A percentile compares a stretch with the other conserved stretches of the same genome.
These are phyloP conservation scores for Anisodus acutangulus DNA, from an alignment of 257 asterid genomes.

Conservation along the genomic window DNA sequence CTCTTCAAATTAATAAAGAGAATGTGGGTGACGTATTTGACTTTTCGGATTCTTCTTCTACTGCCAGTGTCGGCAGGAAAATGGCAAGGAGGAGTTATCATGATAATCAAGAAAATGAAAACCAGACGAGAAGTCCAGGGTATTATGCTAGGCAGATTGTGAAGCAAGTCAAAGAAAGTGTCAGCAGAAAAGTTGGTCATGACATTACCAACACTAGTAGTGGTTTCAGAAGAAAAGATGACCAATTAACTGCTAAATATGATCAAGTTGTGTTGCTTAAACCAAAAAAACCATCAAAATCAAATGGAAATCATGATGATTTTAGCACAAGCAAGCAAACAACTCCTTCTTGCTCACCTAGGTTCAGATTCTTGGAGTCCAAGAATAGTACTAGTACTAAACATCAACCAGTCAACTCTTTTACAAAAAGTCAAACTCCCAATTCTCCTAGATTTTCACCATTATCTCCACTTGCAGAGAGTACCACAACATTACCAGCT, in stretches of 20 bases:
- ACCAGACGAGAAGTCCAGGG: slow-evolving; percentile 43
- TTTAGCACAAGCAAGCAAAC: slow-evolving; percentile 35
- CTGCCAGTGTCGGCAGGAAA: slow-evolving; percentile 20
- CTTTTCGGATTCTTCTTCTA: slow-evolving; percentile 34
- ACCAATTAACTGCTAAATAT: slow-evolving; percentile 47
- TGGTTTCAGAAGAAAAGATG: slow-evolving; percentile 30
- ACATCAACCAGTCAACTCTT: slow-evolving; percentile 31
- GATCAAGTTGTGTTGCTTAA: slow-evolving; percentile 57
- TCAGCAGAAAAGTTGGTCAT: slow-evolving; percentile 59
- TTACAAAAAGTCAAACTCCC: slow-evolving; percentile 40
- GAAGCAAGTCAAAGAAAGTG: slow-evolving; percentile 67
- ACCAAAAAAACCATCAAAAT: slow-evolving; percentile 39
- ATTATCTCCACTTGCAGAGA: slow-evolving; percentile 26
- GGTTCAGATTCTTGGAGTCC: slow-evolving; percentile 47
- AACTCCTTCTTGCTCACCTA: slow-evolving; percentile 55
- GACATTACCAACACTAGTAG: slow-evolving; percentile 62
- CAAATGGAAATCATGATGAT: slow-evolving; percentile 27
- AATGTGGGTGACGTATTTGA: slow-evolving; percentile 37
- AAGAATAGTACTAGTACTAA: slow-evolving; percentile 25
- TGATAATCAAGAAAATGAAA: slow-evolving; percentile 38
- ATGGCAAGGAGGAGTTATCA: slow-evolving; percentile 28
- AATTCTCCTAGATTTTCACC: slow-evolving; percentile 35
- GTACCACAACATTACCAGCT: not conserved
- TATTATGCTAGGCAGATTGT: slow-evolving; percentile 65
- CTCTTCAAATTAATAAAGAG: slow-evolving; percentile 71